phyloP scores from a whole-genome alignment of 257 asterid genomes.

The Ajuga chamaepitys region DNA sequence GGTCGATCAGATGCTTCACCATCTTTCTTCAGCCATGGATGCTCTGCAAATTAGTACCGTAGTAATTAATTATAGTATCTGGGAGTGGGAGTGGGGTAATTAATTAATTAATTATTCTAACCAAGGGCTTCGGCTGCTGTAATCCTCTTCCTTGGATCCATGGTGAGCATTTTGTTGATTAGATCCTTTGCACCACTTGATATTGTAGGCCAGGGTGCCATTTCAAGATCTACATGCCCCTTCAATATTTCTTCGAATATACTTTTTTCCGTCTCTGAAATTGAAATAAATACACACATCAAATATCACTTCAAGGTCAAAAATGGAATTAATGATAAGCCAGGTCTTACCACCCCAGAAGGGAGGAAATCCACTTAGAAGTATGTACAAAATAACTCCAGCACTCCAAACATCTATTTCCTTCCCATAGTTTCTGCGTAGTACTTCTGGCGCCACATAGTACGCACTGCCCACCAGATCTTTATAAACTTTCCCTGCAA shows the following conservation, averaged over 20 bases:
- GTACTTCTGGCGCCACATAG: conserved; percentile 71
- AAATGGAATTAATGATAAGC: no score
- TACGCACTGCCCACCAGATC: conserved; percentile 63
- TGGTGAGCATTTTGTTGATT: conserved; percentile 40
- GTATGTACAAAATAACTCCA: conserved; percentile 60
- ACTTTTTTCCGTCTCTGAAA: conserved; percentile 50
- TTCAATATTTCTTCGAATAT: conserved; percentile 43
- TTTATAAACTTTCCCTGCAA: conserved; percentile 41
- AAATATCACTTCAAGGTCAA: neutral
- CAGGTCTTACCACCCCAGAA: conserved; percentile 72
- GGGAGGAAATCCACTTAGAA: conserved; percentile 65
- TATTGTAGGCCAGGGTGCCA: conserved; percentile 59
- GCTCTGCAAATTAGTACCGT: conserved; percentile 32
- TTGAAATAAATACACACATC: neutral
- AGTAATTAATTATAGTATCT: no score
- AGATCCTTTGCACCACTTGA: conserved; percentile 62
- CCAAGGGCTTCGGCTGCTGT: conserved; percentile 65
- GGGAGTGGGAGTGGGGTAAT: neutral
- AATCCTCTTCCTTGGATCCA: conserved; percentile 43
- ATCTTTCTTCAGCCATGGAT: conserved; percentile 84
- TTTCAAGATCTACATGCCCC: conserved; percentile 38
- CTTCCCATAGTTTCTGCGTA: conserved; percentile 44
- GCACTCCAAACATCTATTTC: conserved; percentile 78
- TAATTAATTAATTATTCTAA: neutral
- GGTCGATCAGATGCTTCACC: conserved; percentile 93